Conservation (phyloP, 73 alveolate genomes). For the Paramecium pentaurelia region DNA sequence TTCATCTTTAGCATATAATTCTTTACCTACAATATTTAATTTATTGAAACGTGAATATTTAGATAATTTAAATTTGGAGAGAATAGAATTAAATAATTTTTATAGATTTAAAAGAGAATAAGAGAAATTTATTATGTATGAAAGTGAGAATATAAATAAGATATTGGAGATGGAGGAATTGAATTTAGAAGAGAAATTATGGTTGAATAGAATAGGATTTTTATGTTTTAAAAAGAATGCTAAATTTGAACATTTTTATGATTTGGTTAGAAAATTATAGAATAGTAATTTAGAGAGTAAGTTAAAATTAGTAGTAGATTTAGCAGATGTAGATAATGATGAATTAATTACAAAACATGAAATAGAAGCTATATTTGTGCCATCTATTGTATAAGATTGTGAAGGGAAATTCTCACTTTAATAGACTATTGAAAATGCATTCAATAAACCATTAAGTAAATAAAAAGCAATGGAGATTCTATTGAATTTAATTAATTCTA, state of each 20-base stretch:
- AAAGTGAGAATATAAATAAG: neutral
- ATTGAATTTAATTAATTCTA: neutral
- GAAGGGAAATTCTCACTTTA: neutral
- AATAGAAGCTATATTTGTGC: slow-evolving; percentile 19
- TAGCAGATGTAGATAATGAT: slow-evolving; percentile 42
- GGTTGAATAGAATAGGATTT: slow-evolving; percentile 53
- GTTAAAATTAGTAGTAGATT: slow-evolving; percentile 1
- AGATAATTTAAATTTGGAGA: neutral
- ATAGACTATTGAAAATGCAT: neutral
- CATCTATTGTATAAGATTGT: neutral
- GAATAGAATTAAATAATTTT: neutral
- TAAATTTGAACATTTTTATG: neutral
- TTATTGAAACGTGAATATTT: neutral
- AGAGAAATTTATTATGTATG: slow-evolving; percentile 6
- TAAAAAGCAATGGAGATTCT: neutral
- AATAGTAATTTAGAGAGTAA: neutral
- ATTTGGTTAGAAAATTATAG: neutral
- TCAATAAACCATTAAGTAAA: neutral
- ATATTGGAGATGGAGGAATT: slow-evolving; percentile 32
- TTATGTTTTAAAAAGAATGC: slow-evolving; percentile 18
- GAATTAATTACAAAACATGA: slow-evolving; percentile 14
- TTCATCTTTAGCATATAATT: neutral
- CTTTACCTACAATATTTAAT: neutral
- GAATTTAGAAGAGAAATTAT: slow-evolving; percentile 48
- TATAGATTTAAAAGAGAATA: slow-evolving; percentile 23